These are phyloP conservation scores for Gossypium herbaceum DNA, from an alignment of 345 rosid species.

Conservation along the genomic window DNA sequence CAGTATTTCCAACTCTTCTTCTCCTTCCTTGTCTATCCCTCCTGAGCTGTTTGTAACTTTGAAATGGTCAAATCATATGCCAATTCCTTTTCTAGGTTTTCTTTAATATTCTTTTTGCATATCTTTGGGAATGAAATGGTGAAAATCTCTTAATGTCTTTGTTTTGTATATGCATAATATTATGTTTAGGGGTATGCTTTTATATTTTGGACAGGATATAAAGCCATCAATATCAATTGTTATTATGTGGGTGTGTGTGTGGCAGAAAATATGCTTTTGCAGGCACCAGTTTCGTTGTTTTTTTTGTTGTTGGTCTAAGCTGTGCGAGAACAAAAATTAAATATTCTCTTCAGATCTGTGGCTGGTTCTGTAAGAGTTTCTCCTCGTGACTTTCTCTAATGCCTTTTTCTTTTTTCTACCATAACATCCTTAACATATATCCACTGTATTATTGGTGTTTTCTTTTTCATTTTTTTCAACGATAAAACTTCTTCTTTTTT, in stretches of 20 bases:
- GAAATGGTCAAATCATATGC: neutral
- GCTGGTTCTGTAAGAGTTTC: constrained; percentile 13
- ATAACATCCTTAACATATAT: neutral
- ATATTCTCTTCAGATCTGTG: constrained; percentile 31
- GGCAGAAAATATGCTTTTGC: constrained; percentile 39
- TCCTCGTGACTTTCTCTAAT: constrained; percentile 34
- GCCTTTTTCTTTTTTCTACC: constrained; percentile 8
- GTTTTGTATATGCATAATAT: neutral
- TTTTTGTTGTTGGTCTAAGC: constrained; percentile 39
- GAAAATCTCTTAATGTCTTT: too few relatives aligned
- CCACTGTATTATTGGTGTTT: constrained; percentile 29
- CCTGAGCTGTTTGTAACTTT: constrained; percentile 58
- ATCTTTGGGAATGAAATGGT: too few relatives aligned
- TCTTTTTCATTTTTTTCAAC: neutral
- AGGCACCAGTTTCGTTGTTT: constrained; percentile 44
- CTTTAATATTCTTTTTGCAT: too few relatives aligned
- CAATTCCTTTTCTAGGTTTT: too few relatives aligned
- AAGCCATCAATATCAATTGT: constrained; percentile 30
- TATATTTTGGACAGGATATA: neutral
- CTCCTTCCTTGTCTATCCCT: constrained; percentile 96
- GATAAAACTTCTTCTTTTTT: too few relatives aligned
- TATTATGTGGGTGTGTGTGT: constrained; percentile 12
- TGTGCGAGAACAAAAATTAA: constrained; percentile 26
- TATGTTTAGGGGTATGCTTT: too few relatives aligned
- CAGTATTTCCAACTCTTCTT: constrained; percentile 43